Percentiles rank a stretch among this genome's conserved stretches.
phyloP scores from a whole-genome alignment of 1,284 basidiomycete genomes.

The Ganoderma leucocontextum region DNA sequence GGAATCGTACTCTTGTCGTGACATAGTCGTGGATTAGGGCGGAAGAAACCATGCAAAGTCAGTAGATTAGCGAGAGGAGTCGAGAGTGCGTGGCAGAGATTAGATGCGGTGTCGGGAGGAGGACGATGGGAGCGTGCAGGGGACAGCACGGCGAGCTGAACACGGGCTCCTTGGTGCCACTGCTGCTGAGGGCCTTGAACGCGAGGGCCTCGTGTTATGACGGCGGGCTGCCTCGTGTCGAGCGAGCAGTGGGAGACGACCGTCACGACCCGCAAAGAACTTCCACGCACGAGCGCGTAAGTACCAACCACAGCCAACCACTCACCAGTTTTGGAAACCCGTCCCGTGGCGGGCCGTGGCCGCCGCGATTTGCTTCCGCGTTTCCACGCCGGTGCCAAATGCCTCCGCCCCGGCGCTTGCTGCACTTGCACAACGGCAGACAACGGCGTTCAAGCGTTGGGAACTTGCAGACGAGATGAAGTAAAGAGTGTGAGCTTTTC shows the following conservation, averaged over 20 bases:
- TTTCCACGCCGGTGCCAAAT: conserved; percentile 16
- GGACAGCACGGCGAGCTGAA: conserved; percentile 39
- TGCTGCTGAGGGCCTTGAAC: conserved; percentile 43
- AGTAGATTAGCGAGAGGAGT: conserved; percentile 35
- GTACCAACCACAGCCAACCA: conserved; percentile 31
- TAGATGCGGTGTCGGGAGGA: conserved; percentile 39
- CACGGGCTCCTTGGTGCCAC: conserved; percentile 40
- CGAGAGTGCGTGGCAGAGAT: conserved; percentile 36
- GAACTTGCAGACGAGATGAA: not conserved
- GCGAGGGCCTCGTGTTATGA: conserved; percentile 46
- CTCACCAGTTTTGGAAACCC: conserved; percentile 37
- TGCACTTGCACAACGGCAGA: not conserved
- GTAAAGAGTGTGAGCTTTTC: conserved; percentile 21
- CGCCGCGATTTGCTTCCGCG: conserved; percentile 35
- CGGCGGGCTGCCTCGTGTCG: conserved; percentile 46
- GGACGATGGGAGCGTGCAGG: conserved; percentile 34
- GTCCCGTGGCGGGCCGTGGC: no score
- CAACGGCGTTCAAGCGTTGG: not conserved
- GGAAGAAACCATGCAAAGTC: conserved; percentile 38
- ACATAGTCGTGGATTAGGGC: conserved; percentile 43
- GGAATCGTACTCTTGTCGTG: conserved; percentile 43
- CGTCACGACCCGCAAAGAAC: conserved; percentile 35
- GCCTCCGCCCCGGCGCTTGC: conserved; percentile 21
- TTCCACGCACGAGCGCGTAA: conserved; percentile 24
- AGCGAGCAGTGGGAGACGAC: conserved; percentile 36